Evolutionary conservation across 495 filamentous ascomycete genomes (phyloP).

Genomic region (Penicillium daleae): DNA sequence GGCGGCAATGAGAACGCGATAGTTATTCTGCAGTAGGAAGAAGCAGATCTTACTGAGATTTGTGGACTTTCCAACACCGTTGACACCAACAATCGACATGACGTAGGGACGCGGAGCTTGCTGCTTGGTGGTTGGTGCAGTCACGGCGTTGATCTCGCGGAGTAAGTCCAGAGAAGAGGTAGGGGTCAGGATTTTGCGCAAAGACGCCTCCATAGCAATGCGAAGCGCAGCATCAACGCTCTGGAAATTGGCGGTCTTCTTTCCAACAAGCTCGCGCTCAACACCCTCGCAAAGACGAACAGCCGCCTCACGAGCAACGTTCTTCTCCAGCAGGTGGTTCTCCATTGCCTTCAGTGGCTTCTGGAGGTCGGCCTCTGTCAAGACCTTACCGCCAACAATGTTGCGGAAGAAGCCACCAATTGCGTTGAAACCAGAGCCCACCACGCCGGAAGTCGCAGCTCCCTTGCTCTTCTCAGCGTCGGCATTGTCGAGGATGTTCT

Average conservation of each 20-base stretch:
- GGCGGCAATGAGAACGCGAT: constrained; percentile 91
- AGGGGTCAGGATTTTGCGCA: constrained; percentile 92
- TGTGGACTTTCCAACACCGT: constrained; percentile 97
- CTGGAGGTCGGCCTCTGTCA: constrained; percentile 84
- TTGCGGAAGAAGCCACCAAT: constrained; percentile 90
- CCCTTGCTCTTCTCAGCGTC: constrained; percentile 63
- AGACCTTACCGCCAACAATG: constrained; percentile 87
- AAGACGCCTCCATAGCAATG: constrained; percentile 83
- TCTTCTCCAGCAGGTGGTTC: constrained; percentile 92
- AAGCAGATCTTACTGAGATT: constrained; percentile 96
- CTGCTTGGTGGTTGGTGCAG: constrained; percentile 55
- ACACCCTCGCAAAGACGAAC: constrained; percentile 90
- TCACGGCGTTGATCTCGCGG: constrained; percentile 84
- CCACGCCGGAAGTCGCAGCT: constrained; percentile 59
- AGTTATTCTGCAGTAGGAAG: constrained; percentile 95
- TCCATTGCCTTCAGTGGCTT: constrained; percentile 96
- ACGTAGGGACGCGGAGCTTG: constrained; percentile 81
- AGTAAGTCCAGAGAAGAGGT: constrained; percentile 93
- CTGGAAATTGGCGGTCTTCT: constrained; percentile 92
- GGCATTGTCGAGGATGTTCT: constrained; percentile 77
- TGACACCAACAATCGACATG: constrained; percentile 96
- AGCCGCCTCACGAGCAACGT: constrained; percentile 93
- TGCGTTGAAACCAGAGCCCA: constrained; percentile 75
- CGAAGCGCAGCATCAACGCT: constrained; percentile 84
- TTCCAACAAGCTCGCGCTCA: constrained; percentile 82